A percentile compares a stretch with the other conserved stretches of the same genome.
Evolutionary conservation across 2,329 filamentous ascomycete genomes (phyloP).

Genomic region (Diaporthe aspalathi): DNA sequence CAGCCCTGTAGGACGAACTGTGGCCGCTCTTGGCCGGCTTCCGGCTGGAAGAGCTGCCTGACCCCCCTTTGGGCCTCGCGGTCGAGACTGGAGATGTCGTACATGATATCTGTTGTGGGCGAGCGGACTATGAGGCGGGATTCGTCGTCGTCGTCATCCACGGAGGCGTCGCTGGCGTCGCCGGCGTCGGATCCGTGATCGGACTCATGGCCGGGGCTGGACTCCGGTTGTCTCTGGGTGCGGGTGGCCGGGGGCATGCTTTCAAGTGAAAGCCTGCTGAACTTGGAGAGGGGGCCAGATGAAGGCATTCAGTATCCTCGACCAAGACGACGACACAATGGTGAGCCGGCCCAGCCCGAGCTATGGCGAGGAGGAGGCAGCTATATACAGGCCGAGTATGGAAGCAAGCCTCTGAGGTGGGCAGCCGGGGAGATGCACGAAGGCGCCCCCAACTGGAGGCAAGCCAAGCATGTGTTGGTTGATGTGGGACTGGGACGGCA

Average conservation of each 20-base stretch:
- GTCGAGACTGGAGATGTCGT: conserved; percentile 54
- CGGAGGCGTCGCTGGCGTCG: conserved; percentile 34
- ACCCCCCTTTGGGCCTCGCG: conserved; percentile 52
- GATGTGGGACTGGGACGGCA: neutral
- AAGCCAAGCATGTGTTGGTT: conserved; percentile 2
- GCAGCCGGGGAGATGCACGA: conserved; percentile 11
- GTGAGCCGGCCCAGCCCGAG: neutral
- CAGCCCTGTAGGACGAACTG: conserved; percentile 63
- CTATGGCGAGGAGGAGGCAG: neutral
- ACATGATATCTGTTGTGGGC: conserved; percentile 51
- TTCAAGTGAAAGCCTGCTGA: conserved; percentile 56
- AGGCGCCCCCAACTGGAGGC: neutral
- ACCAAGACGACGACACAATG: neutral
- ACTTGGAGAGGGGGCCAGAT: conserved; percentile 51
- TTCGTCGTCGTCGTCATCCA: conserved; percentile 46
- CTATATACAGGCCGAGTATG: conserved; percentile 13
- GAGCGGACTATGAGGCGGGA: conserved; percentile 44
- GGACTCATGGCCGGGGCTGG: conserved; percentile 35
- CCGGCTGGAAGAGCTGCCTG: conserved; percentile 55
- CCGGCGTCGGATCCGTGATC: conserved; percentile 42
- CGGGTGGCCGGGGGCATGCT: conserved; percentile 53
- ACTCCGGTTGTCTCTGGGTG: conserved; percentile 46
- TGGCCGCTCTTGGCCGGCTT: conserved; percentile 53
- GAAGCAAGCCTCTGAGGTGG: conserved; percentile 10
- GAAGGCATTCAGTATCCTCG: conserved; percentile 38